Evolutionary conservation across 306 rosid species (phyloP).

Genomic region (Rosa persica): DNA sequence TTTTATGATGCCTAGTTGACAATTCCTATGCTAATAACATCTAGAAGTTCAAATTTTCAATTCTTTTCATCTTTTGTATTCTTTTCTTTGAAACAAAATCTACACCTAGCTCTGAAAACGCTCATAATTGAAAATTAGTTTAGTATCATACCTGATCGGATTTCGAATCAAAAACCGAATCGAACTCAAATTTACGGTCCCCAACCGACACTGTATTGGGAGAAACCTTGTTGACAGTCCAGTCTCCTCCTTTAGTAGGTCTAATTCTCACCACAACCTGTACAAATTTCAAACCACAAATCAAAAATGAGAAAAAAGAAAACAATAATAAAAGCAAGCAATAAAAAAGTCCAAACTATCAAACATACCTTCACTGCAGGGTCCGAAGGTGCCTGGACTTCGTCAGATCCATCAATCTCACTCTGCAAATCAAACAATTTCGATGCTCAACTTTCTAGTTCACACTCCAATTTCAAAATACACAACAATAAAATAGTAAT

Average conservation of each 20-base stretch:
- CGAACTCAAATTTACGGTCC: conserved; percentile 60
- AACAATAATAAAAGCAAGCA: not conserved
- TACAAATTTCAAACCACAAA: conserved; percentile 12
- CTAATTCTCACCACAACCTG: conserved; percentile 88
- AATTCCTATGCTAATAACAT: not conserved
- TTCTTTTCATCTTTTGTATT: not conserved
- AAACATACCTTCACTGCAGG: conserved; percentile 33
- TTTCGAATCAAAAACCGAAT: conserved; percentile 73
- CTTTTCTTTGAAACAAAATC: not conserved
- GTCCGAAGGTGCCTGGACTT: conserved; percentile 12
- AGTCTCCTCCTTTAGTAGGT: conserved; percentile 53
- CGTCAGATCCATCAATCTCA: conserved; percentile 23
- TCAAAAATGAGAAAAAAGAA: not conserved
- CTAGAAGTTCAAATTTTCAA: not conserved
- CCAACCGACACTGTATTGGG: conserved; percentile 51
- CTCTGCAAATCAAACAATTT: conserved; percentile 21
- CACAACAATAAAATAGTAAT: not conserved
- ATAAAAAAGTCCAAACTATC: not conserved
- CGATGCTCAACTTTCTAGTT: not conserved
- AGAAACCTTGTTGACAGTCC: conserved; percentile 62
- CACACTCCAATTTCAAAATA: not conserved
- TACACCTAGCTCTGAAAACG: not conserved
- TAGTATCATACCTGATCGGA: conserved; percentile 52
- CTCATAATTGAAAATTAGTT: not conserved
- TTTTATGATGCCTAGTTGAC: not conserved